phyloP scores from a whole-genome alignment of 75 land plant genomes.

The Cunninghamia lanceolata region DNA sequence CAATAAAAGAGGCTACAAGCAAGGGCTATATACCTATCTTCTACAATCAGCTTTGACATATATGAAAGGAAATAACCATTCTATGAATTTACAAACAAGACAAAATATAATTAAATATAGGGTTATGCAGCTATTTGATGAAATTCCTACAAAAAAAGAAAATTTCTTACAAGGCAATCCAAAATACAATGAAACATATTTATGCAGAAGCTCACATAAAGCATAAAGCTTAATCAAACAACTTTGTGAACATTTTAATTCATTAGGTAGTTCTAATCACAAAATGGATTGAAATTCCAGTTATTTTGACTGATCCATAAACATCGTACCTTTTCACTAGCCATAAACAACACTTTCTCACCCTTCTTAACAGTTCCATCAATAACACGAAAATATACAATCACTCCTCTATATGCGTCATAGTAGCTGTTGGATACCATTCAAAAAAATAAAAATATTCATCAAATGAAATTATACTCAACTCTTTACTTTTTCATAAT shows the following conservation, averaged over 20 bases:
- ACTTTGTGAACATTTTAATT: background rate
- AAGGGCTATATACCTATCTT: background rate
- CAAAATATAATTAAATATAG: background rate
- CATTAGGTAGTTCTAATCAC: background rate
- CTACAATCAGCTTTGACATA: background rate
- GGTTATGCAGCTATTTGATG: background rate
- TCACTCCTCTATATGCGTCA: conserved; percentile 95
- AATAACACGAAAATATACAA: conserved; percentile 94
- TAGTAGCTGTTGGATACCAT: conserved; percentile 65
- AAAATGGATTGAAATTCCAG: background rate
- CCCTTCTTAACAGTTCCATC: conserved; percentile 95
- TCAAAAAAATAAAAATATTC: background rate
- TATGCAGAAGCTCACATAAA: background rate
- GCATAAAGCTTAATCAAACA: background rate
- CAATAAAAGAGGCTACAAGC: background rate
- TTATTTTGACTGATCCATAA: background rate
- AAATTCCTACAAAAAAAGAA: too few relatives aligned
- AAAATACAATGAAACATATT: background rate
- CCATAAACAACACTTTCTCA: conserved; percentile 90
- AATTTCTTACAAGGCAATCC: background rate
- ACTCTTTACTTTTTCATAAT: background rate
- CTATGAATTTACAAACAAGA: background rate
- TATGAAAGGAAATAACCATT: background rate
- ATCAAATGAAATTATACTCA: background rate
- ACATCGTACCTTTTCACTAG: conserved; percentile 81